phyloP scores from a whole-genome alignment of 768 basidiomycete species.

The Boletus vinaceobasis region DNA sequence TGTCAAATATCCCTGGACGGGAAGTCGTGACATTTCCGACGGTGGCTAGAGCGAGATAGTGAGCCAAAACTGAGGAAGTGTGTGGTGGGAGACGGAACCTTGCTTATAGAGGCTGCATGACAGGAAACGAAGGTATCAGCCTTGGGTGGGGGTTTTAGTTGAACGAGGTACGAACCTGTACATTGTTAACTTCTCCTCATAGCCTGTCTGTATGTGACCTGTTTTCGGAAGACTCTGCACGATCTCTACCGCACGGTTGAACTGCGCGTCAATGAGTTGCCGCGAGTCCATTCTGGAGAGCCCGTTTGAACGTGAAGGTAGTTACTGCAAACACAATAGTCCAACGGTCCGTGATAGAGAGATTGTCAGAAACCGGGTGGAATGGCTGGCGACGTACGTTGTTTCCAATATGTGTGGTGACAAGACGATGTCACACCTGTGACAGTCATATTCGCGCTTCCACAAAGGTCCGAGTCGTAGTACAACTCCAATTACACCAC shows the following conservation, averaged over 20 bases:
- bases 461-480: background rate
- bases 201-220: conserved; percentile 92
- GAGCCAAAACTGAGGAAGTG: background rate
- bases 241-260: conserved; percentile 92
- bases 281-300: conserved; percentile 51
- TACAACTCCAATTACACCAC: background rate
- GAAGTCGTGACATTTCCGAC: conserved; percentile 79
- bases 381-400: background rate
- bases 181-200: conserved; percentile 92
- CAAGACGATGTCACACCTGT: conserved; percentile 6
- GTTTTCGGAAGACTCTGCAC: conserved; percentile 90
- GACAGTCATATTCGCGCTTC: background rate
- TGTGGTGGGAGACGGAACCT: conserved; percentile 44
- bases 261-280: conserved; percentile 76
- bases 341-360: background rate
- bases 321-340: background rate
- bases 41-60: conserved; percentile 55
- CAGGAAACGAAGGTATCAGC: conserved; percentile 7
- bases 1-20: conserved; percentile 85
- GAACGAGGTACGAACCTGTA: conserved; percentile 60
- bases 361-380: background rate
- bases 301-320: background rate
- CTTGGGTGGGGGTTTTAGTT: background rate
- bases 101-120: conserved; percentile 85
- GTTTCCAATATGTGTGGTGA: conserved; percentile 18